Percentiles rank a stretch among this genome's conserved stretches.
Conservation (phyloP, 1,139 yeast species). For the Barnettozyma hawaiiensis region DNA sequence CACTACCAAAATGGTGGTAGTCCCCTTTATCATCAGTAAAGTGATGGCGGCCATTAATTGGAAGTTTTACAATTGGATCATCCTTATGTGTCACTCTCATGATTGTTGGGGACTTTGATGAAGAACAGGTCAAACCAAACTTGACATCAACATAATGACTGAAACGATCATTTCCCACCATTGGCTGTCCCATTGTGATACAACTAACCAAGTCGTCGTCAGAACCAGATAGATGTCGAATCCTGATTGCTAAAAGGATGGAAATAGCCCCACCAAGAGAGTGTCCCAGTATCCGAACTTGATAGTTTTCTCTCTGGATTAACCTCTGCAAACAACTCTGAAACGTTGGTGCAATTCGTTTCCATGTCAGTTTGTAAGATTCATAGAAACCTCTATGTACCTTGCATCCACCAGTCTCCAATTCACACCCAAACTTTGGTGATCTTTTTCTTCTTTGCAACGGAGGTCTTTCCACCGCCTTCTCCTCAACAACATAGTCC, state of each 20-base stretch:
- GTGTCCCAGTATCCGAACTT: slow-evolving; percentile 42
- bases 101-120: slow-evolving; percentile 27
- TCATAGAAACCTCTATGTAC: slow-evolving; percentile 45
- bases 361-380: slow-evolving; percentile 17
- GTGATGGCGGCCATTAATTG: slow-evolving; percentile 27
- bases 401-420: slow-evolving; percentile 30
- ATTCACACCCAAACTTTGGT: slow-evolving; percentile 2
- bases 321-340: slow-evolving; percentile 34
- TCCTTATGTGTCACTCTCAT: slow-evolving; percentile 41
- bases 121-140: slow-evolving; percentile 9
- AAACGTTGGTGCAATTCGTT: slow-evolving; percentile 19
- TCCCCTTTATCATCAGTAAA: slow-evolving; percentile 15
- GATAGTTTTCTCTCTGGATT: slow-evolving; percentile 29
- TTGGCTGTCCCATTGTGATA: slow-evolving; percentile 46
- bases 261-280: slow-evolving; percentile 50
- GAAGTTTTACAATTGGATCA: slow-evolving; percentile 43
- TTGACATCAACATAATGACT: slow-evolving; percentile 36
- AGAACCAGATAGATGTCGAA: slow-evolving; percentile 33
- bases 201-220: slow-evolving; percentile 28
- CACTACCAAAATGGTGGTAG: slow-evolving; percentile 41
- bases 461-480: not conserved
- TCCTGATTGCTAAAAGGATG: slow-evolving; percentile 36
- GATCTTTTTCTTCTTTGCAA: no score
- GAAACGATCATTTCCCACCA: slow-evolving; percentile 40
- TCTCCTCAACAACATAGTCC: slow-evolving; percentile 8